phyloP scores from a whole-genome alignment of 1,139 yeast genomes.

The Schizosaccharomyces versatilis region DNA sequence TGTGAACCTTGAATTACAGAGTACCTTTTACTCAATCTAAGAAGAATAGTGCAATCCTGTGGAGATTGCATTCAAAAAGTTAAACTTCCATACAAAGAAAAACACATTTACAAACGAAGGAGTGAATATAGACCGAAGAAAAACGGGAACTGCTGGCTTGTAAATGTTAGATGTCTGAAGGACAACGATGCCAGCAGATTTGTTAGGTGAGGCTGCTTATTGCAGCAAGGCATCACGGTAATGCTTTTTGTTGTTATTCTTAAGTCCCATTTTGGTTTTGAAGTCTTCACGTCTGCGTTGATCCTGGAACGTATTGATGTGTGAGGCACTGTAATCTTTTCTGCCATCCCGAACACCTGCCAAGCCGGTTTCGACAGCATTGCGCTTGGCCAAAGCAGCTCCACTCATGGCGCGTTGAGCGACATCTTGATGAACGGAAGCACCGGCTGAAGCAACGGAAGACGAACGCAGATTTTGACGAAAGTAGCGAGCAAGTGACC shows the following conservation, averaged over 20 bases:
- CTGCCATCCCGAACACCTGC: conserved; percentile 9
- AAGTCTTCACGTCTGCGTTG: conserved; percentile 38
- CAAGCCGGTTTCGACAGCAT: conserved; percentile 26
- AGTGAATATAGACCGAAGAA: no score
- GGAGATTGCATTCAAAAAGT: no score
- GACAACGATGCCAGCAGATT: no score
- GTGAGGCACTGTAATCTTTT: conserved; percentile 6
- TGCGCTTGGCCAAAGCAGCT: conserved; percentile 17
- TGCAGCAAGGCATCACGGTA: conserved; percentile 81
- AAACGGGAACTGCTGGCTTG: conserved; percentile 1
- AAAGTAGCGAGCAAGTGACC: conserved; percentile 68
- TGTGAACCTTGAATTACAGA: no score
- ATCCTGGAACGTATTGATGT: conserved; percentile 27
- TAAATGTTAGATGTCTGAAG: no score
- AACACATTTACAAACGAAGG: no score
- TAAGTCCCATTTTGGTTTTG: conserved; percentile 51
- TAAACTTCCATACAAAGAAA: no score
- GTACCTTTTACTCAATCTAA: no score
- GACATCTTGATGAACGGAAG: conserved; percentile 49
- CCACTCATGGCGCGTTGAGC: conserved; percentile 81
- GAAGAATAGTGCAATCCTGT: no score
- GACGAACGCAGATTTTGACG: conserved; percentile 67
- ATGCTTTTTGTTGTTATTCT: conserved; percentile 72
- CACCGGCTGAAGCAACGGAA: conserved; percentile 44
- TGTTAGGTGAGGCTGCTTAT: conserved; percentile 19